Evolutionary conservation across 164 flowering plant genomes (phyloP), one percentile per base, ranked within the genome.

Genomic region (Pachysandra terminalis): DNA sequence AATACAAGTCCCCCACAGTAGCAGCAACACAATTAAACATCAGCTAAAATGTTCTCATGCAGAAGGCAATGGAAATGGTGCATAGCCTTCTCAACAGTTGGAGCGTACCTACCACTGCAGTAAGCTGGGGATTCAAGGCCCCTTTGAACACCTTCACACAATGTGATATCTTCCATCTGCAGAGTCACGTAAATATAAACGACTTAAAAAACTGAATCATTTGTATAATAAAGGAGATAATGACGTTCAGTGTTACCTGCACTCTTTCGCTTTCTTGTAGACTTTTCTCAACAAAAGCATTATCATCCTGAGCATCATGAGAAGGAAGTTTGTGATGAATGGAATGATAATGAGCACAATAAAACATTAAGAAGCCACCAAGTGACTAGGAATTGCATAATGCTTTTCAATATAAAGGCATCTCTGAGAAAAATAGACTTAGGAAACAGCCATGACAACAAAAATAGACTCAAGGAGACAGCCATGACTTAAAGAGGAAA

Each of bases 91-190:
- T 94, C 98, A 15, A 91, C 85, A 1, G 78, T 56, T 0, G 97
- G 93, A 53, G 90, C 94, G 73, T 91, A 91, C 67, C 98, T 80
- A 52, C 97, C 97, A 58, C 74, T 61, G 64, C 64, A 58, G 66
- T 87, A 93, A 40, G 97, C 93, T 10, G 91, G 93, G 27, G 97
- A 88, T 73, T 94, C 96, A 0, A 94, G 85, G 27, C 98, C 97
- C 72, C 71, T 85, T 61, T 91, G 97, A 61, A 91, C 92, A 40
- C 89, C 81, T 80, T 90, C 90, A 63, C 92, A 88, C 65, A 94
- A 71, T 24, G 61, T 25, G 23, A 90, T 82, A 73, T 94, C 98
- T 82, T 91, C 98, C 74, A 82, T 77, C 97, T 93, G 77, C 75
- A 74, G 1, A 41, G 51, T 23, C 10, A 52, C 55, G 9, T 1